Base-by-base conservation (phyloP, 148 eudicot genomes). In the Camellia sinensis region DNA sequence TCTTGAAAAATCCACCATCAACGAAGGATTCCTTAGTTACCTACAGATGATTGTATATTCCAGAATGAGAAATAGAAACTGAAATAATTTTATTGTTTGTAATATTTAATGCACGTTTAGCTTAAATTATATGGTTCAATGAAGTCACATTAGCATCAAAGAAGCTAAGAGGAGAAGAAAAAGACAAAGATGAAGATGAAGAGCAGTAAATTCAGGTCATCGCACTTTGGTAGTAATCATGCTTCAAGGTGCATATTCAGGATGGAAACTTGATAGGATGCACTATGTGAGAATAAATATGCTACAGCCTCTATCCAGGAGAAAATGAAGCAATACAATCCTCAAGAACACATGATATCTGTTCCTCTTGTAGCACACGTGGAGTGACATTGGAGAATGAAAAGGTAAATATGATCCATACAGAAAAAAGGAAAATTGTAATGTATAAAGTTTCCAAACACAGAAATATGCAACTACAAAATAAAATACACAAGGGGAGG, bases 1-100 rank as follows among this genome's bases (percentile, higher is more conserved):
- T 96, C 87, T 86, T 96, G 88, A 96, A 96, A 87, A 84, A 96
- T 7, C 97, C 97, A 79, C 83, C 99, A 71, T 89, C 93, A 72
- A 82, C 89, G 81, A 96, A 96, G 41, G 99, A 96, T 54, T 84
- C 88, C 86, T 90, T 87, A 57, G 98, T 96, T 73, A 96, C 99
- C 99, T 96, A 41, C 57, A 85, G 79, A 56, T 50, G 70, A 53
- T 72, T 71, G 56, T 63, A 81, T 57, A 19, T 17, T 67, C 22
- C 21, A 79, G 71, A 73, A 61, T 56, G 22, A 82, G 71, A 75
- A 56, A 56, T 43, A 75, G 48, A 78, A 56, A 56, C 40, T 15
- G 2, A 15, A 19, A 21, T 22, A 43, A 72, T 50, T 29, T 44
- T 53, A 72, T 21, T 50, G 22, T 18, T 79, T 59, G 14, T 41